Conservation (phyloP, 768 basidiomycete species). For the Lactarius sp. region DNA sequence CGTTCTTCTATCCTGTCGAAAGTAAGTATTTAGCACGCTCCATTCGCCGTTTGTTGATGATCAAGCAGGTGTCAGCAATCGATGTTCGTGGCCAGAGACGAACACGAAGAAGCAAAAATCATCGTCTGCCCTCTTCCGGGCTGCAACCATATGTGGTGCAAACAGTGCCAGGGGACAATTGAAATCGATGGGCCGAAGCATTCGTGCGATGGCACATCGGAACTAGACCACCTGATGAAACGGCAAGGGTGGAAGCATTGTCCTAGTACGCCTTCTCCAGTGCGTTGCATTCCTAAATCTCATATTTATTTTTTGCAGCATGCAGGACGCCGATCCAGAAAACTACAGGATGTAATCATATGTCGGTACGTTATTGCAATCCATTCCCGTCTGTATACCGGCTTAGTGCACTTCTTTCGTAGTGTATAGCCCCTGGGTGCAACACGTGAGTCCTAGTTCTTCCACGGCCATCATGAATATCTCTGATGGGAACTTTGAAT, state of each 20-base stretch:
- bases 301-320: slow-evolving; percentile 30
- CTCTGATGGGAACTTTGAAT: not conserved
- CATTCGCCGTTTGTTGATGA: not conserved
- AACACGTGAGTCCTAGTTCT: slow-evolving; percentile 35
- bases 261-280: slow-evolving; percentile 27
- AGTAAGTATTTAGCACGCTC: slow-evolving; percentile 30
- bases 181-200: slow-evolving; percentile 25
- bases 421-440: slow-evolving; percentile 55
- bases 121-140: too few species aligned
- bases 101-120: slow-evolving; percentile 27
- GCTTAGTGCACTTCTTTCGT: not conserved
- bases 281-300: not conserved
- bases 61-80: slow-evolving; percentile 25
- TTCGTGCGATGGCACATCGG: slow-evolving; percentile 34
- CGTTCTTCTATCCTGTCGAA: slow-evolving; percentile 45
- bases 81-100: slow-evolving; percentile 31
- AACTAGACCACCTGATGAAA: slow-evolving; percentile 31
- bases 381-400: not conserved
- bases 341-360: slow-evolving; percentile 52
- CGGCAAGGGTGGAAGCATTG: slow-evolving; percentile 34
- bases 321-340: slow-evolving; percentile 49
- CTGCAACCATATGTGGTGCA: slow-evolving; percentile 34
- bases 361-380: slow-evolving; percentile 41
- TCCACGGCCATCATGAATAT: not conserved
- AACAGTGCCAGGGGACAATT: slow-evolving; percentile 31